Base-by-base conservation (phyloP, 805 yeast genomes). In the Myxozyma mucilagina region DNA sequence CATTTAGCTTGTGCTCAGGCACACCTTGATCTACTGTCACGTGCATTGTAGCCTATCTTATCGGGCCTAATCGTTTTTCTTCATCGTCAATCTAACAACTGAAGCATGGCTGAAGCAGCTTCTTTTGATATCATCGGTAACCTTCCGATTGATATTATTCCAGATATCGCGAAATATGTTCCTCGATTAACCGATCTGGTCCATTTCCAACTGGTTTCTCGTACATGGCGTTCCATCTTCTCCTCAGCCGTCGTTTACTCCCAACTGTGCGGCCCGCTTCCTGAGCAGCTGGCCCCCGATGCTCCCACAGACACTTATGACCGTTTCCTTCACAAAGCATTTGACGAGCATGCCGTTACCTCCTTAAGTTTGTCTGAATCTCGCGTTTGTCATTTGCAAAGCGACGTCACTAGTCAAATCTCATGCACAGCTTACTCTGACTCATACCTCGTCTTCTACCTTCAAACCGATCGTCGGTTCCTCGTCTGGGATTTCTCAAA, bases 111-210 rank as follows among this genome's bases (percentile, higher is more conserved):
- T 14, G 24, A 10, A n/a, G 18, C 47, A 11, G 20, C 49, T 36
- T 31, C 50, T 10, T 48, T 63, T 31, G 67, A 63, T 44, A 57
- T 63, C 53, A 35, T 63, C 24, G 62, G 51, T 16, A 59, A 56
- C 44, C 57, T 63, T 20, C 67, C 67, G 16, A 41, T 63, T 42
- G 67, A 63, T 35, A 43, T 63, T 47, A 38, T 63, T 18, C 63
- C 67, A 36, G 9, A 7, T 32, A 38, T 63, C 47, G 66, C 50
- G 10, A 53, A 61, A 66, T 44, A 63, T 53, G 53, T 63, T 4
- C 66, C 67, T 6, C 54, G 66, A 11, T 45, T 48, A 29, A 57
- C 67, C 4, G 67, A 63, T 48, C 54, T 63, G 20, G 29, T 63
- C n/a, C 49, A 49, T 18, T 61, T 53, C 49, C 67, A 63, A 45